phyloP scores from a whole-genome alignment of 148 eudicot genomes.

The Vaccinium vitisidaea region DNA sequence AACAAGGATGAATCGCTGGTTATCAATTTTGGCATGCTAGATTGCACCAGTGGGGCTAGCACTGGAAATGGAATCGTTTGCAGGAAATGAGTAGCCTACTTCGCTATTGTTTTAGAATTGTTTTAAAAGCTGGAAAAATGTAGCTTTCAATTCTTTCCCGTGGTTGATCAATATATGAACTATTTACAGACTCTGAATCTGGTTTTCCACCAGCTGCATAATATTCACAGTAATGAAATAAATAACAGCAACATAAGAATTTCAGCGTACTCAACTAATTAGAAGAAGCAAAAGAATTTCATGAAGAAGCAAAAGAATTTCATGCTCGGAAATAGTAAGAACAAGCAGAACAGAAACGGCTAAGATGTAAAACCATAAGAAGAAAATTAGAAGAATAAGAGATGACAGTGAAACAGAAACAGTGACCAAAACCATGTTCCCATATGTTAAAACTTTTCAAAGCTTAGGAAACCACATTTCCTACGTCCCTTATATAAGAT shows the following conservation, averaged over 20 bases:
- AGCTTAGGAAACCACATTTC: neutral
- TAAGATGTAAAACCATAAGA: neutral
- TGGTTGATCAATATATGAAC: neutral
- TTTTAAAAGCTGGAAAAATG: neutral
- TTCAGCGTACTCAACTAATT: neutral
- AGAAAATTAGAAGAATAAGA: neutral
- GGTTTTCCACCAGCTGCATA: neutral
- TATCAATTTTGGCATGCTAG: slow-evolving; percentile 34
- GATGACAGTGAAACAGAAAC: neutral
- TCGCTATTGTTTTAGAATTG: neutral
- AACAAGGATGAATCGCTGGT: slow-evolving; percentile 19
- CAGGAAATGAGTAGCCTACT: slow-evolving; percentile 34
- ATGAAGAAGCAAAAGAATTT: neutral
- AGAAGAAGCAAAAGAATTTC: neutral
- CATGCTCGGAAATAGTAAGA: neutral
- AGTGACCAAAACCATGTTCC: neutral
- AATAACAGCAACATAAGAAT: neutral
- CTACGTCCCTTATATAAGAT: neutral
- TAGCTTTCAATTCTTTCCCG: neutral
- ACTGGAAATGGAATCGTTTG: slow-evolving; percentile 49
- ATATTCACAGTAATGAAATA: neutral
- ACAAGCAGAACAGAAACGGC: neutral
- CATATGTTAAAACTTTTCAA: neutral
- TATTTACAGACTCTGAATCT: neutral
- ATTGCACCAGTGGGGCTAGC: slow-evolving; percentile 35